phyloP scores from a whole-genome alignment of 352 stramenopile species.

The Globisporangium solare region DNA sequence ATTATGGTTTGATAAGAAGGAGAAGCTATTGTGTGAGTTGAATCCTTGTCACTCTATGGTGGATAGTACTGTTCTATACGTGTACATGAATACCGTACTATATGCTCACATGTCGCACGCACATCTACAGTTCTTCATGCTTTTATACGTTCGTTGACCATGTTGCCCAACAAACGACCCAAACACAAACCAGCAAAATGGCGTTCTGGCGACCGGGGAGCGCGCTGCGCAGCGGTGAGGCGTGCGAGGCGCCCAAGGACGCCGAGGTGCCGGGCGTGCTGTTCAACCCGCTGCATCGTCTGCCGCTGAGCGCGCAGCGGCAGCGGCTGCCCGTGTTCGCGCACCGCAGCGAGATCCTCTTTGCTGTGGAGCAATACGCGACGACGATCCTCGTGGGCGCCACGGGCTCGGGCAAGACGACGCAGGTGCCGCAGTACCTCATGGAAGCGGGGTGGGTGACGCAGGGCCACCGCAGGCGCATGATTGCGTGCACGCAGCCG shows the following conservation, averaged over 20 bases:
- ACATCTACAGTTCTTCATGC: not conserved
- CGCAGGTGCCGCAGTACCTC: constrained; percentile 91
- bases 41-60: too few relatives aligned
- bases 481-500: constrained; percentile 91
- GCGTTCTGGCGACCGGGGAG: constrained; percentile 71
- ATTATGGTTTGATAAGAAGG: too few relatives aligned
- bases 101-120: too few relatives aligned
- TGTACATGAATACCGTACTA: too few relatives aligned
- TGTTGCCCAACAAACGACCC: not conserved
- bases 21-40: too few relatives aligned
- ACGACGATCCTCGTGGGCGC: constrained; percentile 91
- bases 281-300: constrained; percentile 58
- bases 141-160: constrained; percentile 1
- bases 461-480: constrained; percentile 9
- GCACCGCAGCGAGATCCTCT: constrained; percentile 89
- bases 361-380: constrained; percentile 81
- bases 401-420: constrained; percentile 92
- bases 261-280: constrained; percentile 37
- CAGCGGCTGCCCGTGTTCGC: constrained; percentile 83
- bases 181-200: constrained; percentile 16
- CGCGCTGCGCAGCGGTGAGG: constrained; percentile 20
- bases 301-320: constrained; percentile 54
- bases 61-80: too few relatives aligned
- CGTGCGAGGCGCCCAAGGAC: constrained; percentile 27
- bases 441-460: constrained; percentile 86